Base-by-base conservation (phyloP, 768 basidiomycete species). In the Tulasnella sp. region DNA sequence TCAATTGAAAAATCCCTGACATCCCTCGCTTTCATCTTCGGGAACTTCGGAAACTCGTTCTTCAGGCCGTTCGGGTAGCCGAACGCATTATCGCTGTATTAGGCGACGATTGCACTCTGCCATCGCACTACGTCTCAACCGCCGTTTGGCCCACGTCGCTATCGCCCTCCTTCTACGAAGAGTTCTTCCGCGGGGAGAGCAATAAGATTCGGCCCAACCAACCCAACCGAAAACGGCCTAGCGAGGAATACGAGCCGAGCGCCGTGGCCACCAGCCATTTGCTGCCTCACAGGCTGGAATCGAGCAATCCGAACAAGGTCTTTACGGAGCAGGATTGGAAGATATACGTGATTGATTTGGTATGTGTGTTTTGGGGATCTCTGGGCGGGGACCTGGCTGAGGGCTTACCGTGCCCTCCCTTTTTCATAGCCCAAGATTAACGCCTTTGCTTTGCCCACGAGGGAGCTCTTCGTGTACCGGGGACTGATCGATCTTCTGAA, bases 391-490 rank as follows among this genome's bases (percentile, higher is more conserved):
- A 68, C 12, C 31, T 0, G 34, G 34, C 36, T 19, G 48, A 71
- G 27, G n/a, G 58, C 76, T 42, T 16, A 36, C 19, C 7, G 7
- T 73, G 16, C 27, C 2, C 8, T 34, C 12, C 8, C 68, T 10
- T 52, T n/a, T 34, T 42, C 38, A 9, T 34, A 86, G 85, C 84
- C 85, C 3, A 83, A 84, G 62, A 83, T 87, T 82, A 87, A 87
- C 80, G 86, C 86, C 3, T 86, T 87, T 80, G 86, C 86, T 4
- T 80, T 87, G 0, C 86, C 87, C 1, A 85, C 86, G 21, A 85
- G 86, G 77, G 86, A 87, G 79, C 83, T 87, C 68, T 87, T 88
- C 78, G 85, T 87, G 56, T 87, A 87, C 81, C 85, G 86, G 0
- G 87, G 87, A 2, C 81, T 88, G 52, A 83, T 88, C 31, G 83